phyloP scores from a whole-genome alignment of 2,329 filamentous ascomycete genomes.

The Cladorrhinum sp. region DNA sequence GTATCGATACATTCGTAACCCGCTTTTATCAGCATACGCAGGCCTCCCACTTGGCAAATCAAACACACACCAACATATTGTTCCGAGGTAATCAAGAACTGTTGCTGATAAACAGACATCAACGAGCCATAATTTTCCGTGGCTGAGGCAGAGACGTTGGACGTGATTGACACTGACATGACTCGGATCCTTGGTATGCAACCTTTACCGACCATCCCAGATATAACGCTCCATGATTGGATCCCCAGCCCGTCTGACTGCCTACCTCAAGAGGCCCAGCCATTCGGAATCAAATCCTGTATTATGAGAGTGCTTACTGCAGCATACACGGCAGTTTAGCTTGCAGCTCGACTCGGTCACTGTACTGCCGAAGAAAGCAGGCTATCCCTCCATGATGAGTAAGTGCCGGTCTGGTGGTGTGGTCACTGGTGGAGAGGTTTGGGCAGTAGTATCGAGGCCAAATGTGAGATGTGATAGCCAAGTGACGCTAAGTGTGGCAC shows the following conservation, averaged over 20 bases:
- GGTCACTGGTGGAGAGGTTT: neutral
- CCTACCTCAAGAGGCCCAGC: conserved; percentile 8
- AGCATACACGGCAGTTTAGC: conserved; percentile 13
- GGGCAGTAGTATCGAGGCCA: neutral
- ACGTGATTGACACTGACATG: neutral
- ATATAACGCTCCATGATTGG: conserved; percentile 7
- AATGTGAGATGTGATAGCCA: neutral
- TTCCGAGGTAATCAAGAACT: neutral
- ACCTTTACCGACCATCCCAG: neutral
- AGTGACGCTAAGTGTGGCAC: neutral
- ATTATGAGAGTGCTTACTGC: conserved; percentile 5
- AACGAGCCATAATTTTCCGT: neutral
- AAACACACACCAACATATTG: neutral
- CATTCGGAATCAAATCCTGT: conserved; percentile 21
- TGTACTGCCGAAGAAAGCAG: conserved; percentile 15
- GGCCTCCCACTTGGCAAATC: neutral
- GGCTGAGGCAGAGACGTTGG: conserved; percentile 1
- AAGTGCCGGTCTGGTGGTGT: neutral
- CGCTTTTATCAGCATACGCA: conserved; percentile 13
- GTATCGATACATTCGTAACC: neutral
- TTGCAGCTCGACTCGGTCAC: conserved; percentile 18
- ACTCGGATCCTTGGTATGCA: neutral
- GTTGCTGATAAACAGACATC: neutral
- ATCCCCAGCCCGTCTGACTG: neutral
- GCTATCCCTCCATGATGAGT: neutral